Evolutionary conservation across 257 asterid genomes (phyloP), one percentile per base, ranked within the genome.

Genomic region (Solanum pinnatisectum): DNA sequence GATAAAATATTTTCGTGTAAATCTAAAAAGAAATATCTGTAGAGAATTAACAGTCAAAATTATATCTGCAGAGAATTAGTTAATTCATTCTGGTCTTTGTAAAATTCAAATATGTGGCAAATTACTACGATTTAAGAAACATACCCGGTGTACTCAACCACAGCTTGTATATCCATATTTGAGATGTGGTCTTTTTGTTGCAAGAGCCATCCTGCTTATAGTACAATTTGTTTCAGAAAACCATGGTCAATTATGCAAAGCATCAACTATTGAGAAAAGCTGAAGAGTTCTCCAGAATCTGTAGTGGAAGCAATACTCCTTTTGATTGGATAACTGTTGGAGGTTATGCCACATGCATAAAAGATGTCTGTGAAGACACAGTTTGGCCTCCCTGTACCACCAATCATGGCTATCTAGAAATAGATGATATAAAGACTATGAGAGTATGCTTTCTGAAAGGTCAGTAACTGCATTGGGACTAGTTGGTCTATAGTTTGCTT

Each of bases 341-440:
- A 81, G 67, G 27, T 81, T 81, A 81, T 46, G 85, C 68, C 16
- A 27, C 85, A 46, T 81, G 67, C 85, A 81, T 81, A 81, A 81
- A 46, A 33, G 85, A 81, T 46, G 85, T 27, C 40, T 81, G 68
- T 46, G 67, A 81, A 81, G 85, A 81, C 20, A 81, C 68, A 81
- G 18, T 44, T 81, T 81, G 85, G 85, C 85, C 85, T 81, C 85
- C 85, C 85, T 46, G 68, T 46, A 81, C 85, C 40, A 81, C 40
- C 85, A 81, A 81, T 36, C 36, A 30, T 81, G n/a, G 85, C 42
- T 81, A 46, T 81, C 68, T 81, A 81, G 68, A 81, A 15, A 81
- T 81, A 46, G 67, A 30, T 81, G 85, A 81, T 81, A 46, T 81
- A 18, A 81, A 46, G 85, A 46, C 85, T 16, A 46, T 81, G 42